Conservation (phyloP, 1,139 yeast species). For the Taiozyma sp. region DNA sequence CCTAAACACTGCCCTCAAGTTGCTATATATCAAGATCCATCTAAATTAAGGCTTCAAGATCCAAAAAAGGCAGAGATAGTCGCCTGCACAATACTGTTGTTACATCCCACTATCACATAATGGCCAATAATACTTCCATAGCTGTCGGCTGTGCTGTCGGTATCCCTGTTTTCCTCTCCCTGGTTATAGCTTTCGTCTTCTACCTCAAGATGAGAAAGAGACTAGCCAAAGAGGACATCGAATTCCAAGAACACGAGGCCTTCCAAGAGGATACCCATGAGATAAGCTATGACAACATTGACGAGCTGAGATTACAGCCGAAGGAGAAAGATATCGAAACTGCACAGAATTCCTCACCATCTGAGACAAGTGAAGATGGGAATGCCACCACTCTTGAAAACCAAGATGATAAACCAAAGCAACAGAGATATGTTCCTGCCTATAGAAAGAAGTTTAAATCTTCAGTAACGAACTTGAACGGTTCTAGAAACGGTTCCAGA, state of each 20-base stretch:
- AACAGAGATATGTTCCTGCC: slow-evolving; percentile 32
- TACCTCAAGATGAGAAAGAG: slow-evolving; percentile 34
- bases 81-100: neutral
- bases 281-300: slow-evolving; percentile 27
- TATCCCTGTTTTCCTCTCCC: slow-evolving; percentile 36
- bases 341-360: slow-evolving; percentile 1
- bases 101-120: slow-evolving; percentile 11
- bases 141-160: slow-evolving; percentile 50
- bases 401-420: slow-evolving; percentile 10
- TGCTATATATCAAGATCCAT: neutral
- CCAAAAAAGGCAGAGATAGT: too few species aligned
- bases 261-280: slow-evolving; percentile 28
- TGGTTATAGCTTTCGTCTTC: slow-evolving; percentile 29
- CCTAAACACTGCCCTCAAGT: neutral
- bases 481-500: too few species aligned
- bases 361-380: slow-evolving; percentile 15
- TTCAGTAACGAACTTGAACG: slow-evolving; percentile 16
- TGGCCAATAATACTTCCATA: slow-evolving; percentile 26
- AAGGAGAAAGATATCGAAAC: neutral
- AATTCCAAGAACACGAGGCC: slow-evolving; percentile 24
- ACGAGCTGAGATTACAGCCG: slow-evolving; percentile 18
- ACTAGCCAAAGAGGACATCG: slow-evolving; percentile 31
- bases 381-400: slow-evolving; percentile 9
- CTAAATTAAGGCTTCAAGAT: neutral
- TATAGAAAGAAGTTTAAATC: slow-evolving; percentile 30